Percentiles rank a stretch among this genome's conserved stretches.
phyloP scores from a whole-genome alignment of 305 asterid species.

The Rubia occidens region DNA sequence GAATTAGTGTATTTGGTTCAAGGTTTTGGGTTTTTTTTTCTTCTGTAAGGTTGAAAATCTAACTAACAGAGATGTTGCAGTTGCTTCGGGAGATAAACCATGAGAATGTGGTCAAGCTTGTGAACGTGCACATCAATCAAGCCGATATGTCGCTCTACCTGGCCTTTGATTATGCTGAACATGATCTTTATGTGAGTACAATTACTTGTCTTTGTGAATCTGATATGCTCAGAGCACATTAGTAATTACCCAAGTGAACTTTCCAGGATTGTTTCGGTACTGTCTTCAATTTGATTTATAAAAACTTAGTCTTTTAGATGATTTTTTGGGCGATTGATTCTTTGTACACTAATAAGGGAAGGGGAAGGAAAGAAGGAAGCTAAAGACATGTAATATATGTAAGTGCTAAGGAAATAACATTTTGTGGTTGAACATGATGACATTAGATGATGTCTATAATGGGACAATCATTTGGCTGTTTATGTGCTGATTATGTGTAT shows the following conservation, averaged over 20 bases:
- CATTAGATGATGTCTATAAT: background rate
- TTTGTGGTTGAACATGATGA: background rate
- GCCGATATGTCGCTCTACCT: constrained; percentile 93
- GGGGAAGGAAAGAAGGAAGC: background rate
- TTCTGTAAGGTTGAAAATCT: background rate
- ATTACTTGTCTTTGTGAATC: constrained; percentile 6
- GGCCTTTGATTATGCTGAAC: constrained; percentile 97
- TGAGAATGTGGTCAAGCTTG: constrained; percentile 93
- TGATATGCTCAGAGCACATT: background rate
- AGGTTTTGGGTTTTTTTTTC: background rate
- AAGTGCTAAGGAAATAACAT: background rate
- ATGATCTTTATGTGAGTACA: constrained; percentile 86
- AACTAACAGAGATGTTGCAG: constrained; percentile 34
- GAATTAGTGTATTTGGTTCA: background rate
- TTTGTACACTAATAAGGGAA: background rate
- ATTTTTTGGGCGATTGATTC: background rate
- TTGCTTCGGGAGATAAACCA: constrained; percentile 96
- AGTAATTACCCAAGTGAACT: background rate
- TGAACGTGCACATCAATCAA: constrained; percentile 87
- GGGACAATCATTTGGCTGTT: background rate
- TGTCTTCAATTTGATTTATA: background rate
- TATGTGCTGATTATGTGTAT: background rate
- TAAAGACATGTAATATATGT: background rate
- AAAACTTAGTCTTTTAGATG: background rate
- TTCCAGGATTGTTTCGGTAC: background rate